phyloP scores from a whole-genome alignment of 202 grass and related monocot species.

The Carex sylvatica region DNA sequence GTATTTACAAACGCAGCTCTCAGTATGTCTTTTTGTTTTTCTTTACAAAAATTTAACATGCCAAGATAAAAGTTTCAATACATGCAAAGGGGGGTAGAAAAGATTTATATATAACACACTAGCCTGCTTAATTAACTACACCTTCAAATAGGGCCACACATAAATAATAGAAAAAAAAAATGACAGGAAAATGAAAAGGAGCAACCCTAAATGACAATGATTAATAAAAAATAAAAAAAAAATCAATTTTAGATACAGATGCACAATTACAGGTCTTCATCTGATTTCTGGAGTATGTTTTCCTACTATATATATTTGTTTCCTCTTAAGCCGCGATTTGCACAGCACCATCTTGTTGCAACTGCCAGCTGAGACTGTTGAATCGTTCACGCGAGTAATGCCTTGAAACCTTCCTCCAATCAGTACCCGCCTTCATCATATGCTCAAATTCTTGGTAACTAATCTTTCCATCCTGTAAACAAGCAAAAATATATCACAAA shows the following conservation, averaged over 20 bases:
- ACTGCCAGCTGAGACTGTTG: conserved; percentile 64
- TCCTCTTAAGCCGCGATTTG: not conserved
- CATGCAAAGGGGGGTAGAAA: not conserved
- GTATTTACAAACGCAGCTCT: not conserved
- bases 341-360: conserved; percentile 54
- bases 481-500: not conserved
- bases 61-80: not conserved
- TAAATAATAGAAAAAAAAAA: not conserved
- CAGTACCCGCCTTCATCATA: conserved; percentile 89
- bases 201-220: not conserved
- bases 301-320: not conserved
- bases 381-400: conserved; percentile 80
- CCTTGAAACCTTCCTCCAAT: conserved; percentile 87
- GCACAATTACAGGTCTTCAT: not conserved
- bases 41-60: not conserved
- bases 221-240: not conserved
- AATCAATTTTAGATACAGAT: not conserved
- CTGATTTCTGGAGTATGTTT: not conserved
- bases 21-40: not conserved
- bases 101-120: not conserved
- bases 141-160: not conserved
- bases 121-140: not conserved
- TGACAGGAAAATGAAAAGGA: not conserved
- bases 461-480: conserved; percentile 83
- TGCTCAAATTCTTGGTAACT: conserved; percentile 57